These are phyloP conservation scores for Parascedosporium putredinis DNA, from an alignment of 2,329 filamentous ascomycete genomes.

Conservation along the genomic window DNA sequence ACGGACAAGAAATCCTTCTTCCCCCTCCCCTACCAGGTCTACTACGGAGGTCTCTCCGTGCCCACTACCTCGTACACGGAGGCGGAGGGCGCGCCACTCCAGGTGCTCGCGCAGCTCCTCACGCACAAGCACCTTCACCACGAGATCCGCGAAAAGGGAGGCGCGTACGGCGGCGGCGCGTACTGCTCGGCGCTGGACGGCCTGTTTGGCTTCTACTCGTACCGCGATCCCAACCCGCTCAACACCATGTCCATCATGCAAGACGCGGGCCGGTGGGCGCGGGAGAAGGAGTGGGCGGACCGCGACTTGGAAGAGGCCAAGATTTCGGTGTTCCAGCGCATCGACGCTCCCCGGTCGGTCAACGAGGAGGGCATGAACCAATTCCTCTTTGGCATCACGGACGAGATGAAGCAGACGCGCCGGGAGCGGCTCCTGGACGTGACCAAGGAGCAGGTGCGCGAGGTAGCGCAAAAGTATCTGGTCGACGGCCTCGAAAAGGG, in stretches of 20 bases:
- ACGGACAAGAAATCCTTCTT: constrained; percentile 71
- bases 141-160: constrained; percentile 95
- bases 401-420: constrained; percentile 80
- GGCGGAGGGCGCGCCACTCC: constrained; percentile 64
- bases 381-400: constrained; percentile 76
- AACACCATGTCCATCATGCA: constrained; percentile 82
- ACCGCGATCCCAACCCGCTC: constrained; percentile 88
- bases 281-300: constrained; percentile 69
- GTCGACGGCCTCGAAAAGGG: constrained; percentile 53
- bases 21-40: constrained; percentile 91
- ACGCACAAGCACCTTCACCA: constrained; percentile 96
- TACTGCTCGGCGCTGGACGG: constrained; percentile 72
- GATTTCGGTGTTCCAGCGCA: constrained; percentile 80
- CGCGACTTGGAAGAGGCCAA: constrained; percentile 93
- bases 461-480: constrained; percentile 72
- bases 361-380: constrained; percentile 77
- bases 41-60: constrained; percentile 76
- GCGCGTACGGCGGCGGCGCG: constrained; percentile 88
- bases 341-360: constrained; percentile 82
- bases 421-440: constrained; percentile 82
- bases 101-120: constrained; percentile 80
- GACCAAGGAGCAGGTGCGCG: constrained; percentile 65
- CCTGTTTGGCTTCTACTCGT: constrained; percentile 89
- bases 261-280: constrained; percentile 72
- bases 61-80: constrained; percentile 77